phyloP scores from a whole-genome alignment of 805 yeast species.

The Teunomyces lycoperdinae region DNA sequence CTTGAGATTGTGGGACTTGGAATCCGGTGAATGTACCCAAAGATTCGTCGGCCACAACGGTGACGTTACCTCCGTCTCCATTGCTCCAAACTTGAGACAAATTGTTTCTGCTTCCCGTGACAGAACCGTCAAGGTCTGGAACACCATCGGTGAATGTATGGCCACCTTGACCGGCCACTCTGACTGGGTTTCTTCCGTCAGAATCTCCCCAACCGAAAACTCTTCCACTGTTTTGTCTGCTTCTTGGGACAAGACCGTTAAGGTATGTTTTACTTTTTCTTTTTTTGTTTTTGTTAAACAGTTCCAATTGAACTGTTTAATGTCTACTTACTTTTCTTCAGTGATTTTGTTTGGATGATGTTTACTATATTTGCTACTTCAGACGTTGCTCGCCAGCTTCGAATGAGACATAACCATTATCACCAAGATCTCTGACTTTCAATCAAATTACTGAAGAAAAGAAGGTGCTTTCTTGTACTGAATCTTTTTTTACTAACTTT shows the following conservation, averaged over 20 bases:
- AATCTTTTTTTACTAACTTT: slow-evolving; percentile 38
- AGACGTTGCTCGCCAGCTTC: slow-evolving; percentile 62
- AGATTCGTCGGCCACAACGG: slow-evolving; percentile 98
- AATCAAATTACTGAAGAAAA: neutral
- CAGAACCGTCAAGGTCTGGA: slow-evolving; percentile 99
- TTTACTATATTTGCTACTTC: slow-evolving; percentile 97
- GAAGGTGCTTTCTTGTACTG: slow-evolving; percentile 1
- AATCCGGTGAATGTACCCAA: slow-evolving; percentile 87
- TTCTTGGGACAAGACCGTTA: slow-evolving; percentile 97
- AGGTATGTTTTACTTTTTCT: slow-evolving; percentile 67
- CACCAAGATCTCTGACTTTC: slow-evolving; percentile 99
- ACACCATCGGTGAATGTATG: slow-evolving; percentile 96
- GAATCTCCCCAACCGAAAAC: slow-evolving; percentile 86
- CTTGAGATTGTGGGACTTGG: slow-evolving; percentile 96
- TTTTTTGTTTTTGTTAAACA: slow-evolving; percentile 1
- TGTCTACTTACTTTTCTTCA: neutral
- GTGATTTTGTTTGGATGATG: slow-evolving; percentile 58
- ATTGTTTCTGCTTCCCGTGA: slow-evolving; percentile 99
- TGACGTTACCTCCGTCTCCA: slow-evolving; percentile 96
- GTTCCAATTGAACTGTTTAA: too few species aligned
- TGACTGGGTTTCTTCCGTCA: slow-evolving; percentile 99
- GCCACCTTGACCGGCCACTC: slow-evolving; percentile 91
- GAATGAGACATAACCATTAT: slow-evolving; percentile 91
- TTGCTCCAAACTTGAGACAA: slow-evolving; percentile 94
- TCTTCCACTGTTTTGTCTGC: slow-evolving; percentile 88